phyloP scores from a whole-genome alignment of 1,284 basidiomycete species.

The Leccinum pachyderme region DNA sequence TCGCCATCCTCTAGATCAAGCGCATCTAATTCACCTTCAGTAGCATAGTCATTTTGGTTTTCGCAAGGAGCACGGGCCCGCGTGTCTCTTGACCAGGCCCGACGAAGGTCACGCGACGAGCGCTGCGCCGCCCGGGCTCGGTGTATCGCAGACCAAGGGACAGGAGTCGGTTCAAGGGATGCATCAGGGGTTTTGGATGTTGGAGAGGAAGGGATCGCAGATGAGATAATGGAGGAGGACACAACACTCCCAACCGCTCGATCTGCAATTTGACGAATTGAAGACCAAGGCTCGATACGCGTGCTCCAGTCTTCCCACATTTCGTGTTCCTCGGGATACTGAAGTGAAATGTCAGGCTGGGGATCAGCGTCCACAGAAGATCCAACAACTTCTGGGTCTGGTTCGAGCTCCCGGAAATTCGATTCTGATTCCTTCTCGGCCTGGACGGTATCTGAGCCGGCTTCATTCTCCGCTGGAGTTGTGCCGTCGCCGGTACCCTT shows the following conservation, averaged over 20 bases:
- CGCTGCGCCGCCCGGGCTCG: conserved; percentile 60
- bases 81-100: conserved; percentile 59
- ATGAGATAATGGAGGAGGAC: conserved; percentile 35
- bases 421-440: conserved; percentile 4
- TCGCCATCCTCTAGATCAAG: conserved; percentile 36
- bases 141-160: conserved; percentile 64
- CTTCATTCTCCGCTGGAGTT: conserved; percentile 14
- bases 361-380: conserved; percentile 15
- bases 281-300: conserved; percentile 62
- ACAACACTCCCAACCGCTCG: conserved; percentile 67
- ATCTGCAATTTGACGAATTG: conserved; percentile 70
- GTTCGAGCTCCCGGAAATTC: conserved; percentile 18
- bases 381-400: conserved; percentile 14
- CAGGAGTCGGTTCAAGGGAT: conserved; percentile 51
- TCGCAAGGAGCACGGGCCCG: conserved; percentile 40
- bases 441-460: conserved; percentile 2
- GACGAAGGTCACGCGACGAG: conserved; percentile 50
- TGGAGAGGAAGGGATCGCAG: conserved; percentile 8
- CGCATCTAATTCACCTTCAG: conserved; percentile 36
- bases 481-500: conserved; percentile 5
- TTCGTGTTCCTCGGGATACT: conserved; percentile 30
- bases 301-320: conserved; percentile 78
- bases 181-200: conserved; percentile 29
- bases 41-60: conserved; percentile 39
- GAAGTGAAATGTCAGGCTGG: conserved; percentile 5